These are phyloP conservation scores for Leucogyrophana mollusca DNA, from an alignment of 768 basidiomycete species.

Conservation along the genomic window DNA sequence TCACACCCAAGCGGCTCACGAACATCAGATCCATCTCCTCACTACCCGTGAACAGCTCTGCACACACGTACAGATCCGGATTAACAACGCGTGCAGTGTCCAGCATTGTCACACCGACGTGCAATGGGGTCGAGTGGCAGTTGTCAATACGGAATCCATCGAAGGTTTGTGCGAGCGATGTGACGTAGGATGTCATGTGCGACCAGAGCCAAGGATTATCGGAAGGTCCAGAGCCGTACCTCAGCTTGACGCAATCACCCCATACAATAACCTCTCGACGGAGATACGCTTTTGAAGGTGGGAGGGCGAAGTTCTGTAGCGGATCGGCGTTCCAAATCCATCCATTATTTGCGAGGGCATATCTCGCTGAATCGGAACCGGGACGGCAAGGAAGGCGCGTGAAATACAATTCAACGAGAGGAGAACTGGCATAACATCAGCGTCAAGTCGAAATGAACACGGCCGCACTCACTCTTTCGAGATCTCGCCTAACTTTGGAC, in stretches of 20 bases:
- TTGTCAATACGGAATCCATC: conserved; percentile 99
- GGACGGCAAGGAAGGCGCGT: conserved; percentile 74
- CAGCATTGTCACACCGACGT: conserved; percentile 94
- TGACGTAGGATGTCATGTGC: conserved; percentile 85
- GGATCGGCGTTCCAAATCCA: conserved; percentile 99
- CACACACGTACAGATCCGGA: conserved; percentile 94
- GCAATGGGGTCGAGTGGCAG: conserved; percentile 94
- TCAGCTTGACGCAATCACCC: conserved; percentile 97
- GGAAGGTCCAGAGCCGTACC: conserved; percentile 78
- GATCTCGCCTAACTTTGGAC: conserved; percentile 83
- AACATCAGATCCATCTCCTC: conserved; percentile 93
- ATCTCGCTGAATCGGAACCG: conserved; percentile 48
- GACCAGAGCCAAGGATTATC: conserved; percentile 95
- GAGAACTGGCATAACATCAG: conserved; percentile 48
- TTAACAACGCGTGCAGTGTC: conserved; percentile 87
- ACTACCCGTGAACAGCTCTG: conserved; percentile 94
- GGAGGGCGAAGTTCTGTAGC: conserved; percentile 88
- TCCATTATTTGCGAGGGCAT: conserved; percentile 94
- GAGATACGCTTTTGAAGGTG: conserved; percentile 91
- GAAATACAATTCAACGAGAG: conserved; percentile 91
- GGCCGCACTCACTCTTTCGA: conserved; percentile 57
- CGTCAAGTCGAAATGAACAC: neutral
- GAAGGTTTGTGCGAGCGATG: conserved; percentile 75
- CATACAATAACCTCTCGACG: conserved; percentile 96
- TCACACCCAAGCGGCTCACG: conserved; percentile 89